These are phyloP conservation scores for Stenogyne calaminthoides DNA, from an alignment of 305 asterid genomes.

Conservation along the genomic window DNA sequence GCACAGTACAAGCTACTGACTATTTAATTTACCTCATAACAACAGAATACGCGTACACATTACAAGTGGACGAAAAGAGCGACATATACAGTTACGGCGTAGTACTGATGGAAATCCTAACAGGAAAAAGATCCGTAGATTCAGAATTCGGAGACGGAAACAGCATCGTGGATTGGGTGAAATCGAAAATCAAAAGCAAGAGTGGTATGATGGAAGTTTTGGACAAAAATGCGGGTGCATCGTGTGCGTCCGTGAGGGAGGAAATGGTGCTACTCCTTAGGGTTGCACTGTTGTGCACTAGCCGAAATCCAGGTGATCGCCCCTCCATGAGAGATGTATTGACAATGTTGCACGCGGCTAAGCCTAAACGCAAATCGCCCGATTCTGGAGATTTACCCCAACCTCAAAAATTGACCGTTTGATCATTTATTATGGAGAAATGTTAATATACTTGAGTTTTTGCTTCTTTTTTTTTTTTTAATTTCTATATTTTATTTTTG, in stretches of 20 bases:
- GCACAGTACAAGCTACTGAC: too few species aligned
- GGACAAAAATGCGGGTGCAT: slow-evolving; percentile 68
- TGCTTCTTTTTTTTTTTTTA: not conserved
- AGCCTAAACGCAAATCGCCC: slow-evolving; percentile 61
- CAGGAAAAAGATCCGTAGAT: slow-evolving; percentile 75
- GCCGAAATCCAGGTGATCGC: slow-evolving; percentile 77
- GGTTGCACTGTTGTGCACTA: slow-evolving; percentile 81
- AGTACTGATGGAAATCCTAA: slow-evolving; percentile 74
- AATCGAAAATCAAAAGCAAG: slow-evolving; percentile 53
- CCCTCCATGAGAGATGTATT: slow-evolving; percentile 94
- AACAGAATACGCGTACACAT: slow-evolving; percentile 84
- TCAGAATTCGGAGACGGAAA: slow-evolving; percentile 88
- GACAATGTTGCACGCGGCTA: slow-evolving; percentile 80
- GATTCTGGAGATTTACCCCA: slow-evolving; percentile 35
- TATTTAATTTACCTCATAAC: not conserved
- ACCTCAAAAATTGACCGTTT: slow-evolving; percentile 36
- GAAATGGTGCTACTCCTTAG: slow-evolving; percentile 80
- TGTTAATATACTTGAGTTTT: slow-evolving; percentile 46
- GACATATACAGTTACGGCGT: slow-evolving; percentile 92
- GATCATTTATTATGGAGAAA: slow-evolving; percentile 11
- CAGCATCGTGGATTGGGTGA: slow-evolving; percentile 87
- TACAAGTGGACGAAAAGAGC: slow-evolving; percentile 93
- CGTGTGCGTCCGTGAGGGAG: slow-evolving; percentile 70
- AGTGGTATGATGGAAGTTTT: slow-evolving; percentile 48
- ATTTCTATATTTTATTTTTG: slow-evolving; percentile 17